These are phyloP conservation scores for Arthrobotrys musiformis DNA, from an alignment of 2,329 filamentous ascomycete species.

Conservation along the genomic window DNA sequence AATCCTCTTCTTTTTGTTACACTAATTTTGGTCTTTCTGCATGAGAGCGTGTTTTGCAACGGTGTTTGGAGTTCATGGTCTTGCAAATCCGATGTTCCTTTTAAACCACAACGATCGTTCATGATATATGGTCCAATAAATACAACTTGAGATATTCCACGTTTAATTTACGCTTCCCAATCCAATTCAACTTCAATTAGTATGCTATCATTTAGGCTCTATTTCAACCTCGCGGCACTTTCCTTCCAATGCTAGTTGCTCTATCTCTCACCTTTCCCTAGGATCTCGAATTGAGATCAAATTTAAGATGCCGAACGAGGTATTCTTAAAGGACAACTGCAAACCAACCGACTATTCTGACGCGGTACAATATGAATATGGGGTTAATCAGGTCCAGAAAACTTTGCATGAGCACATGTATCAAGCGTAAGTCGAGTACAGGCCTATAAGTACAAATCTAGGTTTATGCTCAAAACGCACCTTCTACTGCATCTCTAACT, in stretches of 20 bases:
- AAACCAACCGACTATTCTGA: no score
- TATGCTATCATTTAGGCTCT: no score
- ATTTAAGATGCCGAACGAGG: no score
- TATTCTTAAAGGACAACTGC: no score
- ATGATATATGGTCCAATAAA: background rate
- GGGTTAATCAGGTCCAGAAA: background rate
- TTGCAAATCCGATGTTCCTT: background rate
- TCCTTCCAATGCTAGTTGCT: background rate
- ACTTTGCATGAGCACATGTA: background rate
- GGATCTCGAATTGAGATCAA: no score
- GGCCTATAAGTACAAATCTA: no score
- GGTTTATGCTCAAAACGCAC: no score
- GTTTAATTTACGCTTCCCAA: background rate
- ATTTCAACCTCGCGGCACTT: no score
- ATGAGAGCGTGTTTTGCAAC: background rate
- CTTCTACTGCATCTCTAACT: no score
- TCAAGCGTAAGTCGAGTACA: background rate
- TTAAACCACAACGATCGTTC: background rate
- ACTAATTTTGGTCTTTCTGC: background rate
- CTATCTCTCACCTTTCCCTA: background rate
- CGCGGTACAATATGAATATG: background rate
- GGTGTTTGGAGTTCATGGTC: conserved; percentile 13
- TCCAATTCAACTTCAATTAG: no score
- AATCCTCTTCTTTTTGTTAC: background rate
- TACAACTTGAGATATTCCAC: background rate